A percentile compares a stretch with the other conserved stretches of the same genome.
phyloP scores from a whole-genome alignment of 2,329 filamentous ascomycete genomes.

The Fusarium buxicola region DNA sequence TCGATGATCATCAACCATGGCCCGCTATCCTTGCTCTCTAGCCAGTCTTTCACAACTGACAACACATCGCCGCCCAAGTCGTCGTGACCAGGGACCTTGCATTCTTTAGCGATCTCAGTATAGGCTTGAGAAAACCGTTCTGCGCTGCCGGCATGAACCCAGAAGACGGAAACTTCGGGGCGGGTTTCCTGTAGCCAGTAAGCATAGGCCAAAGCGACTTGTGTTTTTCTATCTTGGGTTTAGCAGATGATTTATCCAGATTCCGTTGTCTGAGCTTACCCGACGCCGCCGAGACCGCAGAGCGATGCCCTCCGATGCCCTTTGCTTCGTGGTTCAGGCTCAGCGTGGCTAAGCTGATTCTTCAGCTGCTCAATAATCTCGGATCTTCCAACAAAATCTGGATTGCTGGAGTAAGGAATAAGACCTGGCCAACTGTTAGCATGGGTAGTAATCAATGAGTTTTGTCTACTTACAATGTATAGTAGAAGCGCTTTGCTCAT shows the following conservation, averaged over 20 bases:
- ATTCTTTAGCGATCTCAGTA: conserved; percentile 46
- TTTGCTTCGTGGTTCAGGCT: accelerated
- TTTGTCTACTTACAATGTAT: not conserved
- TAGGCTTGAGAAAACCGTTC: conserved; percentile 50
- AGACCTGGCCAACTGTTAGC: conserved; percentile 3
- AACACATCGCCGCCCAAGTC: conserved; percentile 40
- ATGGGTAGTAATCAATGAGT: not conserved
- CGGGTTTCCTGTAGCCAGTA: conserved; percentile 16
- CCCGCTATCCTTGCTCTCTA: conserved; percentile 28
- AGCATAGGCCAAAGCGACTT: conserved; percentile 34
- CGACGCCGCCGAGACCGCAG: conserved; percentile 30
- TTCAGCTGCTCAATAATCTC: conserved; percentile 17
- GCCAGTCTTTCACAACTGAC: conserved; percentile 47
- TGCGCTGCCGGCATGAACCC: conserved; percentile 48
- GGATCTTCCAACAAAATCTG: conserved; percentile 24
- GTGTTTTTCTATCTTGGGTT: conserved; percentile 17
- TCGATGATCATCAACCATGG: conserved; percentile 38
- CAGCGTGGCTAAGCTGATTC: not conserved
- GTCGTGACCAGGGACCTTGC: conserved; percentile 44
- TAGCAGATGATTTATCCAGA: not conserved
- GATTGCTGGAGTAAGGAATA: conserved; percentile 27
- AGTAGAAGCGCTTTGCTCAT: not conserved
- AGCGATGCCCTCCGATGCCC: conserved; percentile 10
- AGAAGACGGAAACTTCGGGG: conserved; percentile 46
- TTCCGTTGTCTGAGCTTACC: conserved; percentile 4